Evolutionary conservation across 2,329 filamentous ascomycete genomes (phyloP), one percentile per base, ranked within the genome.

Genomic region (Cladosporium sp.): DNA sequence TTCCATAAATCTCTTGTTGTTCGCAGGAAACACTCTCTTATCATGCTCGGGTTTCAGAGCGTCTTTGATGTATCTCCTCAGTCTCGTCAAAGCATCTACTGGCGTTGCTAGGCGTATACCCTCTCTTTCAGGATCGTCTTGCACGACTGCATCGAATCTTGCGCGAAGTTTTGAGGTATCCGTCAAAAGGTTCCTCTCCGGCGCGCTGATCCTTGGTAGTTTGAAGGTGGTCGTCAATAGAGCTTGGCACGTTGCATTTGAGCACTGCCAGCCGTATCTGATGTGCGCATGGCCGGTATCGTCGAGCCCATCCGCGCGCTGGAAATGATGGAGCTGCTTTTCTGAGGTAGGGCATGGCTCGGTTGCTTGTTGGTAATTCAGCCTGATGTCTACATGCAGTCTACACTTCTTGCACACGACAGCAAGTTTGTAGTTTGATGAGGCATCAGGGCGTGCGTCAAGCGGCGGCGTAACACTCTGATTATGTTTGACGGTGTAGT

Each of bases 1-100:
- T 67, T 86, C 81, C 70, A 86, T 80, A 69, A 89, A 91, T 65
- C 85, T 84, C 73, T 88, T 88, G 72, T 91, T 91, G 18, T 83
- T 76, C 8, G 83, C 78, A 5, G 84, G 83, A 69, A 91, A 88
- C 53, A 80, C 76, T 69, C 83, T 82, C 70, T 82, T 84, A 37
- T 80, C 81, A 56, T 82, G 80, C 7, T 77, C 75, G 23, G 83
- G 78, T 53, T 81, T 80, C 65, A 87, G 75, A 10, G 86, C 81
- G 76, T 91, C 88, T 11, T 73, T 79, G 61, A 91, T 77, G 72
- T 91, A 91, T 56, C 80, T 80, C 65, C 83, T 81, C 49, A 91
- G 78, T 67, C 84, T 85, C 53, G 80, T 78, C 55, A 89, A 75
- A 2, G 86, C 84, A 58, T 85, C 84, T 53, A 86, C 78, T 21